Evolutionary conservation across 2,329 filamentous ascomycete genomes (phyloP), one percentile per base, ranked within the genome.

Genomic region (Hypoxylon sp.): DNA sequence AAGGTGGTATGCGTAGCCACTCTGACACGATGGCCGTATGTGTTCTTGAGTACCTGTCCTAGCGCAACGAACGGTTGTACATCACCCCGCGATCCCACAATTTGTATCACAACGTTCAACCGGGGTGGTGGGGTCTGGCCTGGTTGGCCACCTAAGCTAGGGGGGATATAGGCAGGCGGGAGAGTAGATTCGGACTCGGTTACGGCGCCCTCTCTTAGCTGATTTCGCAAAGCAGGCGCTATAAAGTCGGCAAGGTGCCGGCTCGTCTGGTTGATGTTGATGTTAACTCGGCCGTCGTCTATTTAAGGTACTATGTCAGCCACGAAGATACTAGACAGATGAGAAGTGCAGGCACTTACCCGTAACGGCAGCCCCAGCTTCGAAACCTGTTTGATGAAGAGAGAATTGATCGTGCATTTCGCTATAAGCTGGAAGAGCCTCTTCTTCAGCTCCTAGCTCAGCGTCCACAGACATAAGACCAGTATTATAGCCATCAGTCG

Each of bases 221-320:
- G 85, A 68, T 84, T 82, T 67, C 85, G 80, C 43, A 94, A 77
- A 6, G 89, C 87, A 2, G 91, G 90, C 0, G 87, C 85, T 25
- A 94, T 84, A 11, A 94, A 82, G 65, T 89, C 87, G 1, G 91
- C 88, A 3, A 95, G 82, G 60, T 86, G 86, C 60, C 85, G 82
- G 72, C 86, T 89, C 71, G 88, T 90, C 77, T 93, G 90, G 75
- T 91, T 89, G 80, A 96, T 93, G 68, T 89, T 90, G 81, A 96
- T 93, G 75, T 93, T 89, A 73, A 96, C 85, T 75, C 93, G 88
- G 23, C 93, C 93, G 80, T 94, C 91, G 66, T 87, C 91, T 89
- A 19, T 59, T 43, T 55, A 60, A 49, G 45, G 58, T 62, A 55
- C 34, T 58, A 19, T 17, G 49, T 74, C 62, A 67, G 60, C 53